Conservation (phyloP, 176 grass and related monocot genomes). For the Bonia amplexicaulis region DNA sequence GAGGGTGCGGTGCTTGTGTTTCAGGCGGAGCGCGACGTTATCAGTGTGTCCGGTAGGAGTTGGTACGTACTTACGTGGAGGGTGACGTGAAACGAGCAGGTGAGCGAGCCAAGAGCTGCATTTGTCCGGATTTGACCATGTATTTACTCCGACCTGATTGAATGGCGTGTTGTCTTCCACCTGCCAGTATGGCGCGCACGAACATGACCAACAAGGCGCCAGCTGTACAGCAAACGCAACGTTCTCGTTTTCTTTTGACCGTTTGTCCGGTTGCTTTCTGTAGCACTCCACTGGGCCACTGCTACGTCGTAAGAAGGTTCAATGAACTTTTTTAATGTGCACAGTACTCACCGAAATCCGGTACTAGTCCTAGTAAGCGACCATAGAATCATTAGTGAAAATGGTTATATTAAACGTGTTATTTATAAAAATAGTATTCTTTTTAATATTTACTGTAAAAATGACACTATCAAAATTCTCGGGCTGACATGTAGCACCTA, state of each 20-base stretch:
- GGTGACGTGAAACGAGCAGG: background rate
- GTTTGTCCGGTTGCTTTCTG: conserved; percentile 14
- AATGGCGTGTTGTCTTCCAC: background rate
- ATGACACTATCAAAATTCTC: too few species aligned
- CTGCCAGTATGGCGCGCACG: background rate
- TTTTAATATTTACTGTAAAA: too few species aligned
- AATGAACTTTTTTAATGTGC: background rate
- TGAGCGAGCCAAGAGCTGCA: background rate
- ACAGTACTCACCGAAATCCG: background rate
- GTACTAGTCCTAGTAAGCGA: too few species aligned
- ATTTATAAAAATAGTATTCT: too few species aligned
- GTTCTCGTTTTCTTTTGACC: background rate
- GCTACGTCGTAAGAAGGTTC: background rate
- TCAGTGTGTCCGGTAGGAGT: background rate
- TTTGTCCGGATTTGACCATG: background rate
- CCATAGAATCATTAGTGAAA: too few species aligned
- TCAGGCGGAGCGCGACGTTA: background rate
- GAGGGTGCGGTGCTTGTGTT: background rate
- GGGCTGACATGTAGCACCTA: too few species aligned
- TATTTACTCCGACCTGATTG: background rate
- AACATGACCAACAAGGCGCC: conserved; percentile 28
- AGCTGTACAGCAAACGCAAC: conserved; percentile 29
- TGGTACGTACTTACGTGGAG: background rate
- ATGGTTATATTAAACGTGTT: too few species aligned
- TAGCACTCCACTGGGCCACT: background rate